Base-by-base conservation (phyloP, 495 filamentous ascomycete genomes). In the Trichoderma orchidacearum region DNA sequence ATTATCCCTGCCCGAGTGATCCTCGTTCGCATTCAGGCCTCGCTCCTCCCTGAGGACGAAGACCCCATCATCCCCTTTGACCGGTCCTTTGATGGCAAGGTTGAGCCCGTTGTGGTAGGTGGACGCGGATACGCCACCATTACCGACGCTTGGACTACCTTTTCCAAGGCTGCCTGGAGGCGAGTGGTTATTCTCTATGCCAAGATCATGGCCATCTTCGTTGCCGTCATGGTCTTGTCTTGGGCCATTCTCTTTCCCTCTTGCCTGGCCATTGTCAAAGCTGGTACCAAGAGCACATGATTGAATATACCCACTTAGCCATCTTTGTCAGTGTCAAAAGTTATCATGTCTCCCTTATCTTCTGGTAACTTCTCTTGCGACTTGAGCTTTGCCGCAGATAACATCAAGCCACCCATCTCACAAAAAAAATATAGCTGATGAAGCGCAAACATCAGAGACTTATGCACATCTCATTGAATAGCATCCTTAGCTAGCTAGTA, bases 111-210 rank as follows among this genome's bases (percentile, higher is more conserved):
- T 21, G 76, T 86, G 45, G 70, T 88, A 6, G 85, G 82, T 57
- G 88, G 87, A 54, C 80, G 77, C 64, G 85, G 86, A 62, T 78
- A 75, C 59, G 74, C 86, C 55, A 79, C 80, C 45, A 76, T 91
- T 65, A 65, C 77, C 29, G 85, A 89, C 60, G 88, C 87, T 0
- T 85, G 87, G 82, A 75, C 69, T 51, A 85, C 78, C 27, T 86
- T 94, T 63, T 76, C 82, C 61, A 75, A 80, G 61, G 69, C 77
- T 55, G 81, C 83, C 53, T 81, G 85, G 60, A 68, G 80, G 25
- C 75, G 88, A 18, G 76, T 90, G 57, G 65, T 82, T 59, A 83
- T 83, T 73, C 74, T 90, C 11, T 80, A 86, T 50, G 69, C 68
- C 64, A 91, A 91, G 80, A 73, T 84, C 48, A 63, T 71, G 51